phyloP scores from a whole-genome alignment of 169 alveolate species.

The Miamiensis avidus region DNA sequence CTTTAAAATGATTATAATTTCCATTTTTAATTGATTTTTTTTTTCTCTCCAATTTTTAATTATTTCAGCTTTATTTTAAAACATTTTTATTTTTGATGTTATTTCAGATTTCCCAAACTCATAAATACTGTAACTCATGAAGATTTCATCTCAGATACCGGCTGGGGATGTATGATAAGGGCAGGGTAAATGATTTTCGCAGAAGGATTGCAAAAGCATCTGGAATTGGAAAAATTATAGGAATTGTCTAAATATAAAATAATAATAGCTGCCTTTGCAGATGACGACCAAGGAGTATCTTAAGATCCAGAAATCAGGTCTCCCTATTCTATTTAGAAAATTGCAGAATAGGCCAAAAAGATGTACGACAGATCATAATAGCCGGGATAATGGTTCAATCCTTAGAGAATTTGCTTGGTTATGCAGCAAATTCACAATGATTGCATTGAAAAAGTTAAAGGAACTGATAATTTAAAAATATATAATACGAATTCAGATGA shows the following conservation, averaged over 20 bases:
- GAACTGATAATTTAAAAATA: background rate
- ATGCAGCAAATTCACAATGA: background rate
- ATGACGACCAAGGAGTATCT: background rate
- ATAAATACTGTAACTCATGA: background rate
- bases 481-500: background rate
- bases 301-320: background rate
- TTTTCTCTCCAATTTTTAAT: no score
- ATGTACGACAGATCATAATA: no score
- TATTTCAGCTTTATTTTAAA: no score
- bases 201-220: slow-evolving; percentile 25
- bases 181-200: slow-evolving; percentile 54
- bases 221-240: background rate
- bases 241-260: no score
- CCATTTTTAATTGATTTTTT: no score
- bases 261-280: background rate
- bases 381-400: background rate
- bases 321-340: background rate
- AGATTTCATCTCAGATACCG: slow-evolving; percentile 23
- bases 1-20: no score
- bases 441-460: background rate
- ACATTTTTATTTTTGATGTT: no score
- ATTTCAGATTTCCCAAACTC: background rate
- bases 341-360: background rate
- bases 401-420: background rate
- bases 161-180: slow-evolving; percentile 50